Evolutionary conservation across 441 rosid species (phyloP), one percentile per base, ranked within the genome.

Genomic region (Brassica hybrid): DNA sequence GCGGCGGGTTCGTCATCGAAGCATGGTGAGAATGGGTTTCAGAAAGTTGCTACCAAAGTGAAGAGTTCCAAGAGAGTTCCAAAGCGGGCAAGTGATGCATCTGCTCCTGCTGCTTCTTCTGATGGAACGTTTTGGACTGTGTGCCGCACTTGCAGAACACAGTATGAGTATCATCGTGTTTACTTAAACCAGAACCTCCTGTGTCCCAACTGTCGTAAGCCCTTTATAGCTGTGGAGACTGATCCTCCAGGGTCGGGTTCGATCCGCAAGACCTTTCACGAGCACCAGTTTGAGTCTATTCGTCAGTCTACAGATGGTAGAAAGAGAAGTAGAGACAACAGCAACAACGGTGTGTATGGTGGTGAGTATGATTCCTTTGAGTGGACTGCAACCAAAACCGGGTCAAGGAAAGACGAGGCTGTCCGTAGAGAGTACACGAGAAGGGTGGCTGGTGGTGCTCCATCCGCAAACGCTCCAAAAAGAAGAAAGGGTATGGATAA

Each of bases 91-190:
- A 36, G 65, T 64, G 79, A 82, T 50, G 57, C 27, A 11, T 77
- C 83, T 60, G 36, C 64, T 19, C 7, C 75, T 59, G n/a, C 60
- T 34, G 41, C 69, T 25, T 61, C 43, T 67, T 13, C 74, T 52
- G 83, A 67, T 6, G 74, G 63, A 57, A 72, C 91, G 21, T 89
- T 89, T 82, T 89, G 94, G 94, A 89, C 91, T 17, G 76, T 69
- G 32, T 89, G 94, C 69, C 77, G 43, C 65, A 68, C 84, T 58
- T 89, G 94, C 80, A 83, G 64, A 60, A 79, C 82, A 75, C 81
- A 83, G 57, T 86, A 82, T 67, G 90, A 89, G 82, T 89, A 86
- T 82, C 79, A 73, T 23, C 78, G 83, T 65, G 70, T 50, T 45
- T 83, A 82, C 79, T 19, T 82, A 18, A 82, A 82, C 17, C 65